phyloP scores from a whole-genome alignment of 805 yeast species.

The Metschnikowia cerradonensis region DNA sequence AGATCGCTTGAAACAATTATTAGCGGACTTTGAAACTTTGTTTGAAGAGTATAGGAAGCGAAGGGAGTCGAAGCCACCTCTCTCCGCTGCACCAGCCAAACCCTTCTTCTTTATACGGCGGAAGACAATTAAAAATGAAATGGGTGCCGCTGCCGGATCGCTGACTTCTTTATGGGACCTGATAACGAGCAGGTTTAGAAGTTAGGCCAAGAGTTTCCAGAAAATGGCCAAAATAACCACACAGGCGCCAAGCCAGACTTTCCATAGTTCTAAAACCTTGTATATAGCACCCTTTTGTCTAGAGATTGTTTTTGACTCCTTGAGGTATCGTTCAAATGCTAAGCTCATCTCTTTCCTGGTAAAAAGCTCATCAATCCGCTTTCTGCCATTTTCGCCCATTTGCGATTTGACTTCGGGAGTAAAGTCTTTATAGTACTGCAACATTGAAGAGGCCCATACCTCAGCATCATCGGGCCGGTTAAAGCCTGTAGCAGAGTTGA shows the following conservation, averaged over 20 bases:
- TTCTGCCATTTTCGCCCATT: conserved; percentile 34
- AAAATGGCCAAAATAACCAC: background rate
- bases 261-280: conserved; percentile 10
- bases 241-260: conserved; percentile 9
- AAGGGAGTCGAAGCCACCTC: background rate
- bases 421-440: conserved; percentile 30
- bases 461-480: conserved; percentile 40
- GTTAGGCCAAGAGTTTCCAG: background rate
- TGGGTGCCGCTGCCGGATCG: background rate
- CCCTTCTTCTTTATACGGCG: background rate
- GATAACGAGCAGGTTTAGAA: conserved; percentile 7
- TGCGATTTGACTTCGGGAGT: conserved; percentile 14
- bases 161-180: conserved; percentile 12
- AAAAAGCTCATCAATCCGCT: conserved; percentile 37
- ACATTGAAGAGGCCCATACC: conserved; percentile 54
- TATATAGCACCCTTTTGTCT: conserved; percentile 10
- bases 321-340: conserved; percentile 21
- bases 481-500: conserved; percentile 57
- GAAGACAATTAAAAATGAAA: background rate
- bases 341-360: conserved; percentile 44
- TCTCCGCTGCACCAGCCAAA: background rate
- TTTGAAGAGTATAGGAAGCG: background rate
- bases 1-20: conserved; percentile 1
- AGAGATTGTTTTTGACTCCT: conserved; percentile 4
- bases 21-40: background rate